Conservation (phyloP, 2,329 filamentous ascomycete genomes). For the Beauveria australis region DNA sequence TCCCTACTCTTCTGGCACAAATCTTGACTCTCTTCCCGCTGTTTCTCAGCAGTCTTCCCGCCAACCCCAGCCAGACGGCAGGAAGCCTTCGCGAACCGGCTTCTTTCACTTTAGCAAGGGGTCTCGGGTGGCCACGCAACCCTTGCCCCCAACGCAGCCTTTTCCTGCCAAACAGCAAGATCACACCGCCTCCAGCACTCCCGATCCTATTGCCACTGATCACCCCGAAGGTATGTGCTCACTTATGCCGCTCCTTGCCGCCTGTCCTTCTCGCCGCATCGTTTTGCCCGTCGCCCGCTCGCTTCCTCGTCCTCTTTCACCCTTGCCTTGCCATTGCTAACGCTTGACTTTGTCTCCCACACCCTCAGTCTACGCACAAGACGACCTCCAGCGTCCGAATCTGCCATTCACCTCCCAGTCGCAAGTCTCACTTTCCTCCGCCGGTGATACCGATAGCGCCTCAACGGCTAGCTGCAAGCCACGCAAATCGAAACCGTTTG, state of each 20-base stretch:
- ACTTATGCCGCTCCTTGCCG: not conserved
- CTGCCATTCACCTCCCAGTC: slow-evolving; percentile 39
- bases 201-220: slow-evolving; percentile 1
- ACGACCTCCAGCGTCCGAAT: slow-evolving; percentile 6
- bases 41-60: slow-evolving; percentile 13
- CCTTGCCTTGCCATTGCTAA: not conserved
- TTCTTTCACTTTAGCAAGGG: slow-evolving; percentile 45
- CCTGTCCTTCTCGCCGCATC: not conserved
- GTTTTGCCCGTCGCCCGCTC: not conserved
- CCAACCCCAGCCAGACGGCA: slow-evolving; percentile 28
- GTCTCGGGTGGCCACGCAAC: slow-evolving; percentile 32
- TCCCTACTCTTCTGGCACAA: slow-evolving; percentile 8
- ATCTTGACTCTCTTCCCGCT: slow-evolving; percentile 15
- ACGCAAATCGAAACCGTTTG: slow-evolving; percentile 48
- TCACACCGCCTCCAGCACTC: not conserved
- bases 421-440: slow-evolving; percentile 43
- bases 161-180: slow-evolving; percentile 15
- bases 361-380: slow-evolving; percentile 25
- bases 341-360: slow-evolving; percentile 4
- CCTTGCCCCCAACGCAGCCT: slow-evolving; percentile 9
- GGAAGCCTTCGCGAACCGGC: slow-evolving; percentile 38
- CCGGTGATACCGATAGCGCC: slow-evolving; percentile 36
- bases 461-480: slow-evolving; percentile 33
- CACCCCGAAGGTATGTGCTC: slow-evolving; percentile 25
- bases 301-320: not conserved